Percentiles rank a stretch among this genome's conserved stretches.
These are phyloP conservation scores for Alloteropsis semialata DNA, from an alignment of 176 grass and related monocot species.

Conservation along the genomic window DNA sequence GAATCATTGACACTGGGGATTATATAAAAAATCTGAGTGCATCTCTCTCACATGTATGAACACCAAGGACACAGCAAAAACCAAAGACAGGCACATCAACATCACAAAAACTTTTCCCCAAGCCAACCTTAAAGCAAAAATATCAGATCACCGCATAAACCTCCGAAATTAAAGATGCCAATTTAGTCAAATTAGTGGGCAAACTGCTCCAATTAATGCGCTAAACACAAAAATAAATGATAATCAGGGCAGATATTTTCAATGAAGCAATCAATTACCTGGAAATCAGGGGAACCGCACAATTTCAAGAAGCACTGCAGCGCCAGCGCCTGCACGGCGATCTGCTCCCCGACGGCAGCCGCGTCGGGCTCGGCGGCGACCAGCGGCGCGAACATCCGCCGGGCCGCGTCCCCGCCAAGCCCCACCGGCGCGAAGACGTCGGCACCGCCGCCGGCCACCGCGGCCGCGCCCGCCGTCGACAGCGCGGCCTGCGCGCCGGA, in stretches of 20 bases:
- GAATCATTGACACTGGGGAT: slow-evolving; percentile 16
- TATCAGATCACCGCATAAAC: slow-evolving; percentile 30
- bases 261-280: slow-evolving; percentile 48
- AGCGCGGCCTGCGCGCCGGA: slow-evolving; percentile 47
- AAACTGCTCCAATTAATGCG: neutral
- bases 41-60: slow-evolving; percentile 15
- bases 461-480: neutral
- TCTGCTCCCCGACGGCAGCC: slow-evolving; percentile 28
- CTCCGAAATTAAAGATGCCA: neutral
- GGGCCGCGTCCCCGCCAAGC: slow-evolving; percentile 19
- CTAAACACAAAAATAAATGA: neutral
- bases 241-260: slow-evolving; percentile 16
- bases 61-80: slow-evolving; percentile 26
- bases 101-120: slow-evolving; percentile 26
- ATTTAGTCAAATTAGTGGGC: neutral
- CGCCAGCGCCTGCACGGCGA: slow-evolving; percentile 68
- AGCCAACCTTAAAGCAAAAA: slow-evolving; percentile 10
- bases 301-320: slow-evolving; percentile 58
- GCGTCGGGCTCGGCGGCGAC: slow-evolving; percentile 46
- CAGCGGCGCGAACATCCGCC: slow-evolving; percentile 60
- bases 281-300: slow-evolving; percentile 55
- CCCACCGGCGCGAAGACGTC: slow-evolving; percentile 40
- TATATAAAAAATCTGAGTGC: neutral
- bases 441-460: slow-evolving; percentile 15
- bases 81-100: slow-evolving; percentile 28